These are phyloP conservation scores for Dactylonectria macrodidyma DNA, from an alignment of 2,329 filamentous ascomycete species.

Conservation along the genomic window DNA sequence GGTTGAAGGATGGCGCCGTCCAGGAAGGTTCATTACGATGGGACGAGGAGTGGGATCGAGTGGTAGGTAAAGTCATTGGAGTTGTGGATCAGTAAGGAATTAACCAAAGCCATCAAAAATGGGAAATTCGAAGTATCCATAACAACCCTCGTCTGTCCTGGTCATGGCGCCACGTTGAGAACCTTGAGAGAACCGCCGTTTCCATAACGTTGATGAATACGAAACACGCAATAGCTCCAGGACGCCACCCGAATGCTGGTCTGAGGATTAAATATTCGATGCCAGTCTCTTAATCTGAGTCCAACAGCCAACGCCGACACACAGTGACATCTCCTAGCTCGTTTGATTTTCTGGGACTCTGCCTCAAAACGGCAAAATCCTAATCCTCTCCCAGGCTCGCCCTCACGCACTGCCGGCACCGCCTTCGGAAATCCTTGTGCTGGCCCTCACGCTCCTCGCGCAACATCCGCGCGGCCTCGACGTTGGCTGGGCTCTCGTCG, in stretches of 20 bases:
- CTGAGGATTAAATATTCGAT: constrained; percentile 23
- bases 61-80: constrained; percentile 81
- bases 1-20: constrained; percentile 78
- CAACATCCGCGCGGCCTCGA: constrained; percentile 92
- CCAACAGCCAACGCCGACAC: constrained; percentile 32
- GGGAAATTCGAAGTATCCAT: constrained; percentile 6
- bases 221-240: constrained; percentile 38
- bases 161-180: constrained; percentile 1
- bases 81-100: constrained; percentile 48
- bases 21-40: constrained; percentile 84
- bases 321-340: constrained; percentile 11
- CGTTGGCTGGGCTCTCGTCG: constrained; percentile 94
- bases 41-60: constrained; percentile 93
- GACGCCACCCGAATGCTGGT: constrained; percentile 41
- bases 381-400: constrained; percentile 84
- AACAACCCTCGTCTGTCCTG: neutral
- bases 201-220: constrained; percentile 26
- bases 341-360: neutral
- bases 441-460: constrained; percentile 79
- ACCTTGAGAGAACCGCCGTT: constrained; percentile 23
- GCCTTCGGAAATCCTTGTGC: constrained; percentile 81
- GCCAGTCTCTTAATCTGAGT: constrained; percentile 26
- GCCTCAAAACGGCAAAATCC: neutral
- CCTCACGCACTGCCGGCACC: constrained; percentile 83
- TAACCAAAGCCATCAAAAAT: constrained; percentile 15